phyloP scores from a whole-genome alignment of 352 stramenopile genomes.

The Phytopythium montanum region DNA sequence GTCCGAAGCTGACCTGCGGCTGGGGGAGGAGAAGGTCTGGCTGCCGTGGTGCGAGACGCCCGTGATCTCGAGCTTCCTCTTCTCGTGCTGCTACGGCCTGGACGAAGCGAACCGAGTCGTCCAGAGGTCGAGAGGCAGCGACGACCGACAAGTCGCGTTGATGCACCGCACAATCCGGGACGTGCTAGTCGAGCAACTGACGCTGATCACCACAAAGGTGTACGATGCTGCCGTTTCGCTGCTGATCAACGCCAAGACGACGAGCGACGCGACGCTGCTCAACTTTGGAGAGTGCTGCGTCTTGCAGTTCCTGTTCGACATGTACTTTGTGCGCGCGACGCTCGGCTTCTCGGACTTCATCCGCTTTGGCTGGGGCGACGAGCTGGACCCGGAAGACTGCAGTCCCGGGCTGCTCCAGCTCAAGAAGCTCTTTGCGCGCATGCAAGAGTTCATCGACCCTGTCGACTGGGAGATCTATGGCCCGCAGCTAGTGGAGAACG shows the following conservation, averaged over 20 bases:
- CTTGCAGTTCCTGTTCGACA: slow-evolving; percentile 86
- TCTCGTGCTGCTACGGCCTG: slow-evolving; percentile 80
- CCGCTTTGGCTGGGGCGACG: slow-evolving; percentile 85
- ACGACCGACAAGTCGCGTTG: slow-evolving; percentile 39
- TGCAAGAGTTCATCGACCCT: slow-evolving; percentile 82
- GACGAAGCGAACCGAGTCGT: slow-evolving; percentile 76
- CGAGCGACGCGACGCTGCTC: slow-evolving; percentile 42
- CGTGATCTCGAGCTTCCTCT: slow-evolving; percentile 80
- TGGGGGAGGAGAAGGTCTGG: slow-evolving; percentile 77
- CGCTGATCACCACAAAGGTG: slow-evolving; percentile 63
- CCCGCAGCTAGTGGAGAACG: slow-evolving; percentile 80
- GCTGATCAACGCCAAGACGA: slow-evolving; percentile 47
- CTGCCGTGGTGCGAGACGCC: slow-evolving; percentile 83
- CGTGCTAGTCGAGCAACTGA: slow-evolving; percentile 75
- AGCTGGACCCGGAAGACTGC: slow-evolving; percentile 55
- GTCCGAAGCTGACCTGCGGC: slow-evolving; percentile 34
- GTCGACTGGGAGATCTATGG: slow-evolving; percentile 90
- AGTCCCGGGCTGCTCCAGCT: slow-evolving; percentile 50
- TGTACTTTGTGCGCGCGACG: slow-evolving; percentile 87
- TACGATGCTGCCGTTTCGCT: slow-evolving; percentile 66
- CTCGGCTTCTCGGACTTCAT: slow-evolving; percentile 85
- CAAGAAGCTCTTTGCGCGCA: slow-evolving; percentile 65
- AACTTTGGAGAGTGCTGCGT: slow-evolving; percentile 86
- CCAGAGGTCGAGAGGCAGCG: slow-evolving; percentile 31
- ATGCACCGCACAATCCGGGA: slow-evolving; percentile 69